Conservation (phyloP, 495 filamentous ascomycete species). For the Xylaria bambusicola region DNA sequence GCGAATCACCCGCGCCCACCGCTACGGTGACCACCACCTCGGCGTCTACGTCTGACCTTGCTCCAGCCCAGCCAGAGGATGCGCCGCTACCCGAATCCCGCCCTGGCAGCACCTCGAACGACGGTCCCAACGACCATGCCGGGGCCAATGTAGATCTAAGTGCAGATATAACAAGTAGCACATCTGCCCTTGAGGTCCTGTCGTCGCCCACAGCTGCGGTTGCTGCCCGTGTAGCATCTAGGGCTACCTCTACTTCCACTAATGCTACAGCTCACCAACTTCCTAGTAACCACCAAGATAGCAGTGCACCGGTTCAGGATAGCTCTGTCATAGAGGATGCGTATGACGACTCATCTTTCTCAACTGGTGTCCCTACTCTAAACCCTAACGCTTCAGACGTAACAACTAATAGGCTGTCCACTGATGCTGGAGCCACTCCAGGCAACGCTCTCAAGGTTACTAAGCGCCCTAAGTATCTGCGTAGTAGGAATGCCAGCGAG, state of each 20-base stretch:
- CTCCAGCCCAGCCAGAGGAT: constrained; percentile 26
- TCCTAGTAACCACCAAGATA: constrained; percentile 41
- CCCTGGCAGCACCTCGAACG: constrained; percentile 22
- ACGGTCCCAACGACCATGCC: not conserved
- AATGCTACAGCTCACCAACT: constrained; percentile 35
- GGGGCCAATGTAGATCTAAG: constrained; percentile 13
- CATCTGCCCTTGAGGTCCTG: constrained; percentile 60
- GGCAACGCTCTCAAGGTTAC: constrained; percentile 41
- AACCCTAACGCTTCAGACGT: constrained; percentile 33
- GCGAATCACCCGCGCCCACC: not conserved
- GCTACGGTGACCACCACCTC: not conserved
- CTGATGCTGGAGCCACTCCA: constrained; percentile 35
- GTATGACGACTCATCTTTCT: constrained; percentile 43
- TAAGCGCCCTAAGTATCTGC: constrained; percentile 69
- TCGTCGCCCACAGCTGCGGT: constrained; percentile 71
- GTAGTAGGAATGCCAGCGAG: constrained; percentile 72
- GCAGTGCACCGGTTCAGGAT: constrained; percentile 23
- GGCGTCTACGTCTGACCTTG: not conserved
- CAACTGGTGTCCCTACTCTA: constrained; percentile 49
- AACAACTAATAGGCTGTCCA: constrained; percentile 26
- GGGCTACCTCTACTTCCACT: constrained; percentile 52
- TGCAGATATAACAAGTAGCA: constrained; percentile 47
- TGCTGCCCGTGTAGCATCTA: constrained; percentile 57
- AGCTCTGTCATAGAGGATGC: constrained; percentile 15
- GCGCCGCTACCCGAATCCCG: constrained; percentile 21